Evolutionary conservation across 371 early-diverging fungal species (phyloP).

Genomic region (Mucor mucedo): DNA sequence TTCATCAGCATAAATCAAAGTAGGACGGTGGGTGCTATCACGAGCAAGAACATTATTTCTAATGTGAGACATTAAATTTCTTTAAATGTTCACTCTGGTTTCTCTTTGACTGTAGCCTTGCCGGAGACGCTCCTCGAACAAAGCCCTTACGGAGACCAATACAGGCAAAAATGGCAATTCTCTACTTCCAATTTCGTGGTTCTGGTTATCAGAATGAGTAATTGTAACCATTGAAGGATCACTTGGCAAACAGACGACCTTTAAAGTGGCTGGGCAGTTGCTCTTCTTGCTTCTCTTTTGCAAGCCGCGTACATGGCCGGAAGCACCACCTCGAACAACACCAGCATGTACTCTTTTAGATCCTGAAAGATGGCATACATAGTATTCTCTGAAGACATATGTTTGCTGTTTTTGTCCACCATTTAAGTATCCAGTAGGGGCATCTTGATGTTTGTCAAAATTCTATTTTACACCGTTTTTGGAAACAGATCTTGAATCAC

Average conservation of each 20-base stretch:
- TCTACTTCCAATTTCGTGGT: slow-evolving; percentile 5
- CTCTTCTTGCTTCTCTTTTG: slow-evolving; percentile 8
- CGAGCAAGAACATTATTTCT: too few relatives aligned
- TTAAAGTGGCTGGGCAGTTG: slow-evolving; percentile 5
- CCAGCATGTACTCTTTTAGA: neutral
- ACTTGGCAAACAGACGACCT: slow-evolving; percentile 1
- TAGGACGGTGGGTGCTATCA: too few relatives aligned
- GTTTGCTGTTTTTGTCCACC: too few relatives aligned
- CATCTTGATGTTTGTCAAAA: too few relatives aligned
- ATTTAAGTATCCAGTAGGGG: too few relatives aligned
- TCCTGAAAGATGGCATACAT: neutral
- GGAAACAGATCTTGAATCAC: too few relatives aligned
- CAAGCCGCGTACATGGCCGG: neutral
- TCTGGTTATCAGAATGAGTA: neutral
- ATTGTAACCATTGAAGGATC: neutral
- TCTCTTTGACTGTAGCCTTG: slow-evolving; percentile 1
- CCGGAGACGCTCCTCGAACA: neutral
- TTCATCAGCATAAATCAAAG: too few relatives aligned
- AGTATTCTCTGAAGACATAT: too few relatives aligned
- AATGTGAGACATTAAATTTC: slow-evolving; percentile 2
- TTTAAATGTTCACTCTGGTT: neutral
- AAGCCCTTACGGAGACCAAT: neutral
- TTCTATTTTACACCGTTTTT: too few relatives aligned
- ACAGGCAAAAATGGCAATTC: too few relatives aligned
- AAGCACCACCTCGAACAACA: neutral